Conservation (phyloP, 495 filamentous ascomycete genomes). For the Penicillium parvum region DNA sequence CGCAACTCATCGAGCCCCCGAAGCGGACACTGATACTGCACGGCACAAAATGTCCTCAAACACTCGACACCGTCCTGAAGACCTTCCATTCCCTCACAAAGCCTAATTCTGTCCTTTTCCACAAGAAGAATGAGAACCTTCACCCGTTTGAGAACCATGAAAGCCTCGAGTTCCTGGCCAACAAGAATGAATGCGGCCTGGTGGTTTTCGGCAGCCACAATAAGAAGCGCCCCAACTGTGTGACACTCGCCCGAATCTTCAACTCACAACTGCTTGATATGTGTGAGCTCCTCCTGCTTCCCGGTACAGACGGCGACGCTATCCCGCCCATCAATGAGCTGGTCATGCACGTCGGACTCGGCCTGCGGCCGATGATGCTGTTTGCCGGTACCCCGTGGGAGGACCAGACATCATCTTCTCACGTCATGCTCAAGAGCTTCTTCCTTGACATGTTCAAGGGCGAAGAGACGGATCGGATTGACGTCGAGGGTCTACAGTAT, state of each 20-base stretch:
- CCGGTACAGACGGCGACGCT: slow-evolving; percentile 53
- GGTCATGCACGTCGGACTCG: slow-evolving; percentile 72
- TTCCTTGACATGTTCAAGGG: slow-evolving; percentile 89
- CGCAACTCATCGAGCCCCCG: slow-evolving; percentile 82
- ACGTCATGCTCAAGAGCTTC: slow-evolving; percentile 79
- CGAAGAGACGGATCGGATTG: slow-evolving; percentile 66
- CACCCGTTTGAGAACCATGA: slow-evolving; percentile 90
- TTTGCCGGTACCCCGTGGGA: slow-evolving; percentile 87
- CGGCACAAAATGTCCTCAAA: slow-evolving; percentile 71
- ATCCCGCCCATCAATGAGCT: slow-evolving; percentile 76
- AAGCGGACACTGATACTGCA: slow-evolving; percentile 84
- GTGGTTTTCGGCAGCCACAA: slow-evolving; percentile 74
- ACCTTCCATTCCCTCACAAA: slow-evolving; percentile 79
- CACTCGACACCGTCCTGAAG: slow-evolving; percentile 72
- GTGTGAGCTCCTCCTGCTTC: slow-evolving; percentile 79
- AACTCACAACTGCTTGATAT: slow-evolving; percentile 85
- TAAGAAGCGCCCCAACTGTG: slow-evolving; percentile 89
- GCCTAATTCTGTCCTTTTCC: slow-evolving; percentile 77
- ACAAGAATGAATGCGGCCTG: slow-evolving; percentile 88
- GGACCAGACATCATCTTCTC: slow-evolving; percentile 63
- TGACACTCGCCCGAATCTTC: slow-evolving; percentile 82
- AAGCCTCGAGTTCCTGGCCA: slow-evolving; percentile 84
- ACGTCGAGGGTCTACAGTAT: slow-evolving; percentile 92
- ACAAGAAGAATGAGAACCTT: slow-evolving; percentile 83
- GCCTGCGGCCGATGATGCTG: slow-evolving; percentile 71